A percentile compares a stretch with the other conserved stretches of the same genome.
phyloP scores from a whole-genome alignment of 2,329 filamentous ascomycete genomes.

The Aspergillus niger region DNA sequence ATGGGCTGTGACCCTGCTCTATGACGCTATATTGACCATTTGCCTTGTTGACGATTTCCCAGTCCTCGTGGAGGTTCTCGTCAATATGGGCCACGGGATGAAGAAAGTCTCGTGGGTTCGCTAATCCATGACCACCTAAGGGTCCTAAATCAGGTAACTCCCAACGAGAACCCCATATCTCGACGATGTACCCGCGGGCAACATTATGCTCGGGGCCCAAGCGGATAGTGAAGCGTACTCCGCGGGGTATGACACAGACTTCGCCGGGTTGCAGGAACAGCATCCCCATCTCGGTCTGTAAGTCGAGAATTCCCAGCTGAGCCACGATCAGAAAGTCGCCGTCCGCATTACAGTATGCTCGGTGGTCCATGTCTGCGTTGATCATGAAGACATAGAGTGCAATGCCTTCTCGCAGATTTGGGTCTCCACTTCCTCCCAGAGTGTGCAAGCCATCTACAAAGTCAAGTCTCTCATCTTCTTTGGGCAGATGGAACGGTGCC shows the following conservation, averaged over 20 bases:
- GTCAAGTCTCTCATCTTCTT: constrained; percentile 49
- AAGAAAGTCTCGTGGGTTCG: constrained; percentile 64
- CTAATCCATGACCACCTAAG: constrained; percentile 65
- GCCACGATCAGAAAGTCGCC: constrained; percentile 65
- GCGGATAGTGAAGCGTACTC: constrained; percentile 59
- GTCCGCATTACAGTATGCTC: constrained; percentile 61
- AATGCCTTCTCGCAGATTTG: constrained; percentile 54
- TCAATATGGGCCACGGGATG: constrained; percentile 60
- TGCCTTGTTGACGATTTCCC: constrained; percentile 61
- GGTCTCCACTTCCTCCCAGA: constrained; percentile 57
- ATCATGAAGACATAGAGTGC: constrained; percentile 58
- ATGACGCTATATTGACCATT: constrained; percentile 59
- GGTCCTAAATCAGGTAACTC: constrained; percentile 65
- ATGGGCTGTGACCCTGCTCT: constrained; percentile 63
- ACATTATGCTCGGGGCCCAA: constrained; percentile 55
- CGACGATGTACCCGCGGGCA: constrained; percentile 63
- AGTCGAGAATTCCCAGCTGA: constrained; percentile 62
- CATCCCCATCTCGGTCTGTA: constrained; percentile 65
- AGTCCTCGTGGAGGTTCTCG: constrained; percentile 53
- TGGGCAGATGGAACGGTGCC: constrained; percentile 57
- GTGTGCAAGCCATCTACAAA: constrained; percentile 58
- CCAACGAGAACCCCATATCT: constrained; percentile 64
- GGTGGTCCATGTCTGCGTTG: constrained; percentile 55
- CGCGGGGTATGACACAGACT: constrained; percentile 63
- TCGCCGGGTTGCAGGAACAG: constrained; percentile 64